Evolutionary conservation across 208 protist genomes (phyloP), one percentile per base, ranked within the genome.

Genomic region (Phytomonas sp.): DNA sequence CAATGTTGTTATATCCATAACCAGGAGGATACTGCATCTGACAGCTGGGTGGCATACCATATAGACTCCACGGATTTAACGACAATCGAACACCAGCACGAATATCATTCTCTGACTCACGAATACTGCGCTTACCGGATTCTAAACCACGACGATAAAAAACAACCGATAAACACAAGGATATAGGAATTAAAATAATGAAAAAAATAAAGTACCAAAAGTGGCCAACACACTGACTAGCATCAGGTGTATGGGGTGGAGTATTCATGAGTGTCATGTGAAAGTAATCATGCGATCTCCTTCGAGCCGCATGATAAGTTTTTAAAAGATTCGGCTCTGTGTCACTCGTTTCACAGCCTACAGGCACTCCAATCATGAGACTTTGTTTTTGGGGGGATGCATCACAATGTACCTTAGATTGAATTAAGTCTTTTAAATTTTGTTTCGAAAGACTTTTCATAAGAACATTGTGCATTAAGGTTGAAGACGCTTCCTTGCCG

Each of bases 151-250:
- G 73, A 66, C 78, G 71, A 72, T 82, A 93, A 33, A 84, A 72
- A 8, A 73, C 67, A 30, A 91, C 81, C 11, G 71, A 80, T 31
- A 79, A 16, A 60, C 92, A 82, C 6, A 89, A 59, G 63, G 86
- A 67, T n/a, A 92, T 66, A 29, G 87, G 87, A 40, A 89, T 62
- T 19, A 89, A 66, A 31, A 93, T 74, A 52, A 94, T 79, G n/a
- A 93, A 72, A 31, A 94, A 94, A 59, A 93, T 87, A 31, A 93
- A 73, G 52, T 93, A 94, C 87, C 89, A 94, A 71, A 86, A 87
- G n/a, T 83, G 79, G 16, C 67, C 63, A 45, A 78, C 45, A 59
- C 89, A 94, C 61, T 76, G 49, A 26, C 34, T 60, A 31, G 76
- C 69, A 42, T 56, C 45, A 26, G 45, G 10, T 56, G 26, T 56